These are phyloP conservation scores for Alternaria alternata DNA, from an alignment of 2,329 filamentous ascomycete genomes.

Conservation along the genomic window DNA sequence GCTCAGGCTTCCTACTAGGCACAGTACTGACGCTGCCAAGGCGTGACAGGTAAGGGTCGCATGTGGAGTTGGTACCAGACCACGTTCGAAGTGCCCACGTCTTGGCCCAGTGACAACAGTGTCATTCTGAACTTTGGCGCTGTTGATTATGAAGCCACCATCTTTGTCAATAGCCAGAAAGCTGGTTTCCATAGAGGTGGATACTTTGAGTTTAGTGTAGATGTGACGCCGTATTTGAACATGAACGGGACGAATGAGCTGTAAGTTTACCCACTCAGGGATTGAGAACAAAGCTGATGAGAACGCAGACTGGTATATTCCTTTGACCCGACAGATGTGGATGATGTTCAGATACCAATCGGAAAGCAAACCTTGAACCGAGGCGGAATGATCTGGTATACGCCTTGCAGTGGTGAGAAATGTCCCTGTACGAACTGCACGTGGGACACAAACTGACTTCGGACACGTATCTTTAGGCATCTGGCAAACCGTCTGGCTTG, in stretches of 20 bases:
- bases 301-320: constrained; percentile 67
- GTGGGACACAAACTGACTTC: too few species aligned
- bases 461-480: constrained; percentile 55
- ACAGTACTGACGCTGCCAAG: constrained; percentile 49
- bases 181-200: constrained; percentile 66
- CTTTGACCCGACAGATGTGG: constrained; percentile 70
- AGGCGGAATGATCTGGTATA: constrained; percentile 71
- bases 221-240: constrained; percentile 60
- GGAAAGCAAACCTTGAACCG: constrained; percentile 69
- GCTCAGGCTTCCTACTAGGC: constrained; percentile 31
- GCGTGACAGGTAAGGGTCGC: constrained; percentile 51
- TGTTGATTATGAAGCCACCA: constrained; percentile 65
- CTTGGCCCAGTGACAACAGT: constrained; percentile 54
- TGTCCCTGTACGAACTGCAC: too few species aligned
- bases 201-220: constrained; percentile 68
- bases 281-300: background rate
- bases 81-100: constrained; percentile 59
- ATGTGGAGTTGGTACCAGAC: constrained; percentile 61
- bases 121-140: constrained; percentile 66
- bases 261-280: constrained; percentile 45
- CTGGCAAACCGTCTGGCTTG: constrained; percentile 78
- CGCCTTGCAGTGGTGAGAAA: constrained; percentile 65
- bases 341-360: constrained; percentile 66
- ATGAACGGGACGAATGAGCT: constrained; percentile 62
- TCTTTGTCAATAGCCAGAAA: constrained; percentile 66